phyloP scores from a whole-genome alignment of 2,329 filamentous ascomycete genomes.

The Drechslerella dactyloides region DNA sequence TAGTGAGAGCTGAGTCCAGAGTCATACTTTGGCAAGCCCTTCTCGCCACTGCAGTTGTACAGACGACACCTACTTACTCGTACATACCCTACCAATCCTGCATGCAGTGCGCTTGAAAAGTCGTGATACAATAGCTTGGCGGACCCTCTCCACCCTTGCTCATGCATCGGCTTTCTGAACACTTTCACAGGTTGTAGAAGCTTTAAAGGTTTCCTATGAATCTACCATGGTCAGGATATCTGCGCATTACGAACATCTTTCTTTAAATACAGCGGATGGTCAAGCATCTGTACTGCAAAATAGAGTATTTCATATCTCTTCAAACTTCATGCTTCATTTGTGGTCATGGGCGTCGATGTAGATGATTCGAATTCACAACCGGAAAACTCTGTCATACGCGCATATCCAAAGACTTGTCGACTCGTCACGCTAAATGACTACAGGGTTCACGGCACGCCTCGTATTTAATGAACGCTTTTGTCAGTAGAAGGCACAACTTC shows the following conservation, averaged over 20 bases:
- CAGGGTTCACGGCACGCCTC: conserved; percentile 2
- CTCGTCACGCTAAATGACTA: no score
- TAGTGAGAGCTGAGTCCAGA: neutral
- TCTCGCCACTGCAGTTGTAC: no score
- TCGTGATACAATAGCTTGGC: neutral
- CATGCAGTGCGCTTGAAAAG: no score
- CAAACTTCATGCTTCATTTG: no score
- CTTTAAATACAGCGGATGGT: neutral
- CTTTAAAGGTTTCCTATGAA: neutral
- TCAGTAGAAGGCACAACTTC: conserved; percentile 16
- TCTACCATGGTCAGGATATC: neutral
- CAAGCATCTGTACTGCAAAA: no score
- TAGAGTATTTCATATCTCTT: no score
- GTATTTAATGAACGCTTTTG: conserved; percentile 38
- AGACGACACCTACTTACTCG: no score
- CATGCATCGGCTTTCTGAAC: neutral
- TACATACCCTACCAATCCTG: no score
- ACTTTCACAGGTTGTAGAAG: neutral
- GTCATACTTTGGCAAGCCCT: conserved; percentile 11
- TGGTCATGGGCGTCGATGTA: no score
- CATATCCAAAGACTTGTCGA: no score
- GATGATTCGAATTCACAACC: no score
- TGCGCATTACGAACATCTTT: neutral
- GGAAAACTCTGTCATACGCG: no score
- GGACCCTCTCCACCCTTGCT: conserved; percentile 14